A percentile compares a stretch with the other conserved stretches of the same genome.
Conservation (phyloP, 2,329 filamentous ascomycete genomes). For the Talaromyces sp. region DNA sequence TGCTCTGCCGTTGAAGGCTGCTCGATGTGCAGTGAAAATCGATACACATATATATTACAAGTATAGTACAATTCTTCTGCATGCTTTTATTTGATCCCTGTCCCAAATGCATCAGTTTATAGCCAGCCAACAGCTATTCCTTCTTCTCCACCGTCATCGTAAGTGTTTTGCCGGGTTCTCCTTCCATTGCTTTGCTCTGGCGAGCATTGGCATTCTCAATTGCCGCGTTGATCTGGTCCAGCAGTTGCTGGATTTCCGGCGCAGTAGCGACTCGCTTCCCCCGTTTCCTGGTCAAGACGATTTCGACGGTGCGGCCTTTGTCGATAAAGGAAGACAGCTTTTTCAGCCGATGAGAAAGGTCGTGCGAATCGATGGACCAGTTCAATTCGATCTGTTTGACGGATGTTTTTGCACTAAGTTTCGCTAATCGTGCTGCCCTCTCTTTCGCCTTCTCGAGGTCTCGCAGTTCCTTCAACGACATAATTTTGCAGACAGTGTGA, state of each 20-base stretch:
- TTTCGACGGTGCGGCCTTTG: constrained; percentile 71
- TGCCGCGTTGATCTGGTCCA: constrained; percentile 48
- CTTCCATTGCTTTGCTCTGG: constrained; percentile 40
- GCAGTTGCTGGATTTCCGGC: constrained; percentile 58
- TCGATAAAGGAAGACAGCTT: constrained; percentile 64
- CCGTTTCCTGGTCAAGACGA: constrained; percentile 66
- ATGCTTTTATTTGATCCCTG: not conserved
- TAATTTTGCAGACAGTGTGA: constrained; percentile 66
- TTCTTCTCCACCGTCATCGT: constrained; percentile 34
- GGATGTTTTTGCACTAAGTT: constrained; percentile 35
- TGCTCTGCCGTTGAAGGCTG: not conserved
- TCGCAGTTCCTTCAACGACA: constrained; percentile 54
- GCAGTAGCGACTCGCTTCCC: constrained; percentile 55
- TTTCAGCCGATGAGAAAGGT: constrained; percentile 67
- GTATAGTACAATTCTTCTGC: constrained; percentile 4
- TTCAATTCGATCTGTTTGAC: constrained; percentile 81
- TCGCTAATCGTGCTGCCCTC: constrained; percentile 36
- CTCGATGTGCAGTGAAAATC: not conserved
- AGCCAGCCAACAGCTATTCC: constrained; percentile 1
- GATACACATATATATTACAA: constrained; percentile 16
- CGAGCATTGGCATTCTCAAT: constrained; percentile 39
- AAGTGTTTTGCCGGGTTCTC: constrained; percentile 34
- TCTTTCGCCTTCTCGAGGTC: constrained; percentile 39
- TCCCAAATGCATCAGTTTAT: not conserved
- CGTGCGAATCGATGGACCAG: constrained; percentile 76